phyloP scores from a whole-genome alignment of 345 rosid genomes.

The Lumnitzera racemosa region DNA sequence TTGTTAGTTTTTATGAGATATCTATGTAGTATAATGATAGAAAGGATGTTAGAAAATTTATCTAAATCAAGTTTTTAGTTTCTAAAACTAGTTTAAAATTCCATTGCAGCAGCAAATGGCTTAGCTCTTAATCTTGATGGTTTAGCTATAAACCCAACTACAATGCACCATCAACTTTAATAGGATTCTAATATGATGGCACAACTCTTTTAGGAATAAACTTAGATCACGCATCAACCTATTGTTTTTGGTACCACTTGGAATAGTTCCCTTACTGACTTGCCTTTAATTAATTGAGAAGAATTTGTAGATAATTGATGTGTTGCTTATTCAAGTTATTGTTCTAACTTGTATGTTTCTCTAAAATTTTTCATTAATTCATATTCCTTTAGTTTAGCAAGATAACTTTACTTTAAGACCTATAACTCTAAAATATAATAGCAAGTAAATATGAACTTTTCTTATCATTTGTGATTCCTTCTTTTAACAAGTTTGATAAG shows the following conservation, averaged over 20 bases:
- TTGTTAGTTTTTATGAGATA: too few species aligned
- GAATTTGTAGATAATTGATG: not conserved
- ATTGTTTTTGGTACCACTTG: not conserved
- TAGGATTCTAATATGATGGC: constrained; percentile 69
- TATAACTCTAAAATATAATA: too few species aligned
- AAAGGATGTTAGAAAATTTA: too few species aligned
- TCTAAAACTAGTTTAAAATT: constrained; percentile 9
- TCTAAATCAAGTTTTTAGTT: too few species aligned
- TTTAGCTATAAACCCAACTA: constrained; percentile 83
- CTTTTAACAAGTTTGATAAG: too few species aligned
- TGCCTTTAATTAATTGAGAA: not conserved
- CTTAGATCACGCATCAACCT: constrained; percentile 3
- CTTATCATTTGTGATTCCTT: too few species aligned
- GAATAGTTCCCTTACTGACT: not conserved
- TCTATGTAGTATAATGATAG: too few species aligned
- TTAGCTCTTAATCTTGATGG: constrained; percentile 74
- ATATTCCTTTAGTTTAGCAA: too few species aligned
- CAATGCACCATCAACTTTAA: constrained; percentile 74
- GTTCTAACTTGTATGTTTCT: not conserved
- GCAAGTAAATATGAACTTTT: too few species aligned
- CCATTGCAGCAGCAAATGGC: constrained; percentile 45
- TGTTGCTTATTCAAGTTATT: not conserved
- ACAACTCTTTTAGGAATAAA: constrained; percentile 69
- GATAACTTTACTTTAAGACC: too few species aligned
- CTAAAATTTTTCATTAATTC: not conserved